A percentile compares a stretch with the other conserved stretches of the same genome.
Conservation (phyloP, 2,329 filamentous ascomycete species). For the Sporothrix protearum region DNA sequence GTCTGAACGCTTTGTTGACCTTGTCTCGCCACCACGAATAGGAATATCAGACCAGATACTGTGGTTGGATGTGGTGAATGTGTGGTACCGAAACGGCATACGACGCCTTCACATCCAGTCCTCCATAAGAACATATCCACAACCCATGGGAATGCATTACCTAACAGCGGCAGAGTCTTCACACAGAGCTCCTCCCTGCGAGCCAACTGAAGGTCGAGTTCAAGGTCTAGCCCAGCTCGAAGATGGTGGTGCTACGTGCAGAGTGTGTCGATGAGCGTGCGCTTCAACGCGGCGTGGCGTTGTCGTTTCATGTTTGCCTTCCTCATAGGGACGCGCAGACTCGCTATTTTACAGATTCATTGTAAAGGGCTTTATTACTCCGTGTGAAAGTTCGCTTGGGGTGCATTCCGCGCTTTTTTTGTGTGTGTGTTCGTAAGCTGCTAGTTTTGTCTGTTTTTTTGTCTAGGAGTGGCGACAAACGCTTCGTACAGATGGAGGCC, state of each 20-base stretch:
- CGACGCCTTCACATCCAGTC: neutral
- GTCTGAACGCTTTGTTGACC: neutral
- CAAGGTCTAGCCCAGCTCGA: neutral
- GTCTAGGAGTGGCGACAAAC: slow-evolving; percentile 9
- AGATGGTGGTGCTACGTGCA: neutral
- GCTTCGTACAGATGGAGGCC: neutral
- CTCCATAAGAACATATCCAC: neutral
- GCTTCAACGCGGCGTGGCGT: neutral
- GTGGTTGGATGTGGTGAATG: neutral
- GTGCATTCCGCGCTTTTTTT: neutral
- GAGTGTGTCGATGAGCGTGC: neutral
- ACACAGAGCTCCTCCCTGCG: neutral
- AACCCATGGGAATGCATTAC: neutral
- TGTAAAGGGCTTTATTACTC: neutral
- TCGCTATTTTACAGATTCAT: neutral
- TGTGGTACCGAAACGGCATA: neutral
- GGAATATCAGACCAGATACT: neutral
- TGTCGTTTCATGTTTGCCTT: neutral
- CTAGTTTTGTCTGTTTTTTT: slow-evolving; percentile 1
- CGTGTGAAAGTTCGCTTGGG: neutral
- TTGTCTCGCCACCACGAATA: neutral
- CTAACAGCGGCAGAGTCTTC: neutral
- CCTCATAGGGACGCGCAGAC: neutral
- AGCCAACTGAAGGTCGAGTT: neutral
- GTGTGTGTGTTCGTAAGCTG: neutral